Base-by-base conservation (phyloP, 148 eudicot species). In the Chenopodium suecicum region DNA sequence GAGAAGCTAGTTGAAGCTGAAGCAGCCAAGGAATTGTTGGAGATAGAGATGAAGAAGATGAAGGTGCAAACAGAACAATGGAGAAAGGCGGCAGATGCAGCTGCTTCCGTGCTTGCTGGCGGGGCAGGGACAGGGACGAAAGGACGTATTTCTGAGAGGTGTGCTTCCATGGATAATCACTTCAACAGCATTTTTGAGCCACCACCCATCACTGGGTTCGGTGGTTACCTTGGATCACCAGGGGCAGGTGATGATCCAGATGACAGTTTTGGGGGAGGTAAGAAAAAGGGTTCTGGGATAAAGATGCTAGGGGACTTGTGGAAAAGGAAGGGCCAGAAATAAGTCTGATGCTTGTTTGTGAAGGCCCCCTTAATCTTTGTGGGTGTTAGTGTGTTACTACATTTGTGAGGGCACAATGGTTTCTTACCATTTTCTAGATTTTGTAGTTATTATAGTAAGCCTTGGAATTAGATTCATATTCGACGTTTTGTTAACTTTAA, bases 61-160 rank as follows among this genome's bases (percentile, higher is more conserved):
- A 93, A 90, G 46, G 92, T 96, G 13, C 99, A 94, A 79, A 94
- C 98, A 3, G 99, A 96, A 86, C 99, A 96, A 74, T 96, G 99
- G 99, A 89, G 97, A 76, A 96, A 96, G 83, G 99, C 99, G 0
- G 98, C 96, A 1, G 96, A 94, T 81, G 98, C 96, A 60, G 98
- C 98, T 23, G 98, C 98, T 1, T 80, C 91, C 7, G 89, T 94
- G 74, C 90, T 94, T 17, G 85, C 94, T 41, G 94, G 89, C 11
- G 94, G 87, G 4, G 88, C 73, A 48, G 93, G 89, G 23, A 85
- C 77, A 48, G 93, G 89, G 23, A 85, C 77, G 83, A 87, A 86
- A 23, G 92, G 90, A 7, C 86, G 93, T 56, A 79, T 92, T 2
- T 88, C 94, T 0, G 93, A 89, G 81, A 87, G 95, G 79, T 93